Percentiles rank a stretch among this genome's conserved stretches.
Evolutionary conservation across 352 stramenopile genomes (phyloP).

Genomic region (Pythium myriotylum): DNA sequence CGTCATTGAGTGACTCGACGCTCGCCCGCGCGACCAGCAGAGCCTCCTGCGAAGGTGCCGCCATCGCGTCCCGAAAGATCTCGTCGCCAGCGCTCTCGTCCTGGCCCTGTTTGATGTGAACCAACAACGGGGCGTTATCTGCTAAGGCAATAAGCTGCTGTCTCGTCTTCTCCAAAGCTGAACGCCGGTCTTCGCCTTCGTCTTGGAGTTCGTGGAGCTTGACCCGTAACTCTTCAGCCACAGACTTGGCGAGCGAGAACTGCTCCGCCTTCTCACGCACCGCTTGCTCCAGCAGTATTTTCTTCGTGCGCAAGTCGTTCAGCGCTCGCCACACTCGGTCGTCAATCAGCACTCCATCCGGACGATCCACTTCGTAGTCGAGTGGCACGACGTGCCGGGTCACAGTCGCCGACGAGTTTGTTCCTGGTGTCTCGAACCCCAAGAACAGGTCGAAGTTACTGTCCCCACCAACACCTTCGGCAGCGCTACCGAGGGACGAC

Average conservation of each 20-base stretch:
- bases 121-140: slow-evolving; percentile 80
- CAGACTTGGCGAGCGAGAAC: slow-evolving; percentile 41
- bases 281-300: slow-evolving; percentile 62
- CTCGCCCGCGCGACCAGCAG: slow-evolving; percentile 77
- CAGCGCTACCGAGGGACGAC: not conserved
- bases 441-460: slow-evolving; percentile 76
- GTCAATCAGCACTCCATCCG: slow-evolving; percentile 63
- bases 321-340: slow-evolving; percentile 68
- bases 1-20: slow-evolving; percentile 88
- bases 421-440: slow-evolving; percentile 32
- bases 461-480: slow-evolving; percentile 38
- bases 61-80: slow-evolving; percentile 26
- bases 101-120: slow-evolving; percentile 91
- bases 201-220: slow-evolving; percentile 49
- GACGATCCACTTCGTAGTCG: slow-evolving; percentile 69
- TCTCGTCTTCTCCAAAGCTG: slow-evolving; percentile 12
- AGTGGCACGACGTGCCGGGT: slow-evolving; percentile 59
- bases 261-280: slow-evolving; percentile 62
- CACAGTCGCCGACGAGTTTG: slow-evolving; percentile 1
- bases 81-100: slow-evolving; percentile 80
- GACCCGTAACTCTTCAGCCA: slow-evolving; percentile 58
- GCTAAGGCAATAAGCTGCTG: slow-evolving; percentile 37
- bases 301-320: slow-evolving; percentile 61
- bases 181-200: slow-evolving; percentile 32
- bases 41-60: slow-evolving; percentile 34